A percentile compares a stretch with the other conserved stretches of the same genome.
Conservation (phyloP, 208 protist genomes). For the Histomonas meleagridis region DNA sequence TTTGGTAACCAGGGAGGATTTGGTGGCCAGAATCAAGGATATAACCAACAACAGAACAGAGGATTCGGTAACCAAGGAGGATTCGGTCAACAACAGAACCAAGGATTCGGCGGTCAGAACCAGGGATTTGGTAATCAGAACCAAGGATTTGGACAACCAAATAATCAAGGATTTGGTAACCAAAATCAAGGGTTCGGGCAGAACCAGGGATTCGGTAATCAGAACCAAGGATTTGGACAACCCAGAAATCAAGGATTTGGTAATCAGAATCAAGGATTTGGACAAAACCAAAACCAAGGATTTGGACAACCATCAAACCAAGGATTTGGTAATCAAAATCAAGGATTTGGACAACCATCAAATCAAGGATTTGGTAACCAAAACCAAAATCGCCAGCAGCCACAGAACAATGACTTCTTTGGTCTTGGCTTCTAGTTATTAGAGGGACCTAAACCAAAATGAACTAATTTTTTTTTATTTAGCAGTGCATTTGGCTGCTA, state of each 20-base stretch:
- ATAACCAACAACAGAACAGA: not conserved
- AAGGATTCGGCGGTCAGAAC: too few species aligned
- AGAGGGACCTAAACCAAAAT: too few species aligned
- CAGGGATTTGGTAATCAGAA: not conserved
- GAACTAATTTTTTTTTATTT: too few species aligned
- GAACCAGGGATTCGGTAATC: not conserved
- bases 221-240: not conserved
- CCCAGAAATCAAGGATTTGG: not conserved
- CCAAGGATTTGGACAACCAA: not conserved
- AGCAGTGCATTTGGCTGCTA: too few species aligned
- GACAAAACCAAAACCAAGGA: not conserved
- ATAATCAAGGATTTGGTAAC: not conserved
- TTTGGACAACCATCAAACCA: not conserved
- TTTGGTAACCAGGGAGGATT: not conserved
- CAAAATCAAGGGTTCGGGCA: not conserved
- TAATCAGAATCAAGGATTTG: not conserved
- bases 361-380: not conserved
- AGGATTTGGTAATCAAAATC: not conserved
- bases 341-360: not conserved
- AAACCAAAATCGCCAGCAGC: too few species aligned
- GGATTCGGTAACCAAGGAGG: not conserved
- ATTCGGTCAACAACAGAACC: too few species aligned
- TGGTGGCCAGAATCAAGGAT: not conserved
- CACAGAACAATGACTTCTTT: too few species aligned
- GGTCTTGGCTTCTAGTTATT: too few species aligned